These are phyloP conservation scores for Acanthamoeba sp. DNA, from an alignment of 208 protist species.

Conservation along the genomic window DNA sequence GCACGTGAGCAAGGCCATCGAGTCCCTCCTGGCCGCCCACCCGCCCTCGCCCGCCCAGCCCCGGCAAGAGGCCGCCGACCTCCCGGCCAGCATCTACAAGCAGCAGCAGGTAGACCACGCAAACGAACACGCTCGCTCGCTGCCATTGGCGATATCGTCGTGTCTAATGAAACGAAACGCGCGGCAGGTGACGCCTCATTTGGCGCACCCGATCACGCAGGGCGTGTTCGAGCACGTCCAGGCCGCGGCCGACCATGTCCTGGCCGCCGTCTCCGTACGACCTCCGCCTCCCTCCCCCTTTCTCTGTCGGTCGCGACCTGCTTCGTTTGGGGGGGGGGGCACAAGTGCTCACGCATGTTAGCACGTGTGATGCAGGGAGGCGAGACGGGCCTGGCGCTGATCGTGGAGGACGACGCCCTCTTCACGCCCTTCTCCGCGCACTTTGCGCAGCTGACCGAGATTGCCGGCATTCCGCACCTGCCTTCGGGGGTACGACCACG, in stretches of 20 bases:
- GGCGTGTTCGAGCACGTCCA: constrained; percentile 50
- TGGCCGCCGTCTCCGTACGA: neutral
- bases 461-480: constrained; percentile 13
- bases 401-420: constrained; percentile 35
- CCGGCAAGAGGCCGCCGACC: neutral
- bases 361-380: neutral
- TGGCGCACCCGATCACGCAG: neutral
- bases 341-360: too few relatives aligned
- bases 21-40: neutral
- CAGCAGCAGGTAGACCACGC: neutral
- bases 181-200: constrained; percentile 9
- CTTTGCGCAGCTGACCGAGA: neutral
- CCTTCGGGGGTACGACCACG: neutral
- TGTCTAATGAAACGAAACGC: neutral
- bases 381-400: neutral
- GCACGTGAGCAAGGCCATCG: neutral
- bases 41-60: neutral
- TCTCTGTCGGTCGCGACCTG: too few relatives aligned
- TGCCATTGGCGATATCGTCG: too few relatives aligned
- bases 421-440: neutral
- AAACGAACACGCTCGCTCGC: too few relatives aligned
- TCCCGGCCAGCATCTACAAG: neutral
- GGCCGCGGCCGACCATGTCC: neutral
- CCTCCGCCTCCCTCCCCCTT: neutral
- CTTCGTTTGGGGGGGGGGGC: neutral